Conservation (phyloP, 805 yeast genomes). For the Candida xyloterini region DNA sequence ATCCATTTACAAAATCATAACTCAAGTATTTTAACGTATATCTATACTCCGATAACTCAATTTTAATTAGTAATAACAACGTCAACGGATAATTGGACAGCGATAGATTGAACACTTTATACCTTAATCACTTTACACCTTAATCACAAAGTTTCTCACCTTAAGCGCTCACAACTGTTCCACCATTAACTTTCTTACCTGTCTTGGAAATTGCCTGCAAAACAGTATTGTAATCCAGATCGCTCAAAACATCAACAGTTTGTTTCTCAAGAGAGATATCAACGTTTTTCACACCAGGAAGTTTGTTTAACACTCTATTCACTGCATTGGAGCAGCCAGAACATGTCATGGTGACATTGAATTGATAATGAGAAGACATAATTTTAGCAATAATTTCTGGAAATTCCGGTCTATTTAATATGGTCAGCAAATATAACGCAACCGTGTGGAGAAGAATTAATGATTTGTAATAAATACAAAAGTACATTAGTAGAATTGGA, state of each 20-base stretch:
- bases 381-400: constrained; percentile 1
- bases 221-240: constrained; percentile 72
- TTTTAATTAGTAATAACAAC: no score
- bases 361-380: constrained; percentile 63
- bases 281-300: constrained; percentile 70
- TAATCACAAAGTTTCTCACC: no score
- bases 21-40: no score
- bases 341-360: constrained; percentile 82
- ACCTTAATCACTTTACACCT: no score
- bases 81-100: no score
- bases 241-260: constrained; percentile 72
- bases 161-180: constrained; percentile 42
- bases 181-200: constrained; percentile 77
- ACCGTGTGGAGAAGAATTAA: background rate
- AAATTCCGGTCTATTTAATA: background rate
- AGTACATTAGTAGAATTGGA: background rate
- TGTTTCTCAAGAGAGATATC: constrained; percentile 79
- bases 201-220: constrained; percentile 80
- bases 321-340: constrained; percentile 88
- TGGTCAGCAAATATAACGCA: constrained; percentile 1
- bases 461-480: background rate
- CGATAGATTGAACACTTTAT: no score
- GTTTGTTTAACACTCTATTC: constrained; percentile 63
- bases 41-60: no score
- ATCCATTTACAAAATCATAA: no score